A percentile compares a stretch with the other conserved stretches of the same genome.
Conservation (phyloP, 495 filamentous ascomycete species). For the Penicillium daleae region DNA sequence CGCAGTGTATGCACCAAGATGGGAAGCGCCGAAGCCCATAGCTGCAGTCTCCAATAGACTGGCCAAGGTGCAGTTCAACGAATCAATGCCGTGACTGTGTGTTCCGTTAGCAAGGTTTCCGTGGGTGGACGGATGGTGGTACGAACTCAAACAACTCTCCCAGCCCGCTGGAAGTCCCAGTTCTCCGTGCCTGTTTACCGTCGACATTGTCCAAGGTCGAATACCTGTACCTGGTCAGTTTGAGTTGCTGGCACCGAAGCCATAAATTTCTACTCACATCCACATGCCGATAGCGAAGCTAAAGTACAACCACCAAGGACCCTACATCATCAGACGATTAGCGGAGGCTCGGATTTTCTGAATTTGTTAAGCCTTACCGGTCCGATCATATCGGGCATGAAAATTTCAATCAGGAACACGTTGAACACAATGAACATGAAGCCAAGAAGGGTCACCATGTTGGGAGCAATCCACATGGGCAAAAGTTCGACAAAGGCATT, state of each 20-base stretch:
- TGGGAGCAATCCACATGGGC: conserved; percentile 94
- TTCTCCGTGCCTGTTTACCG: conserved; percentile 94
- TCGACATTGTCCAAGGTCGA: conserved; percentile 99
- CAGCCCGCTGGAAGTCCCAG: conserved; percentile 90
- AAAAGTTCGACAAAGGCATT: conserved; percentile 93
- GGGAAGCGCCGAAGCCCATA: conserved; percentile 83
- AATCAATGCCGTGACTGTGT: conserved; percentile 89
- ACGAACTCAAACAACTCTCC: conserved; percentile 93
- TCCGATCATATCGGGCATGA: conserved; percentile 89
- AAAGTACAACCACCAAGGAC: conserved; percentile 89
- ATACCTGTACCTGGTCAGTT: conserved; percentile 55
- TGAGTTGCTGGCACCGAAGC: background rate
- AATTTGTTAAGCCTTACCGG: conserved; percentile 62
- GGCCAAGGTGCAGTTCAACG: conserved; percentile 91
- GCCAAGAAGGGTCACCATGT: conserved; percentile 94
- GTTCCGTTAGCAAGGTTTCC: conserved; percentile 35
- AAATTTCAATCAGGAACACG: conserved; percentile 75
- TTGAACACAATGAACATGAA: conserved; percentile 94
- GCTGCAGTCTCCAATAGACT: conserved; percentile 87
- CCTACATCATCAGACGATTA: conserved; percentile 51
- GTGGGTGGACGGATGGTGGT: conserved; percentile 3
- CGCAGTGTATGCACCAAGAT: conserved; percentile 86
- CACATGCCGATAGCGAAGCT: conserved; percentile 93
- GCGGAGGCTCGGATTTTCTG: conserved; percentile 24
- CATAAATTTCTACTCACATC: conserved; percentile 60